Conservation (phyloP, 1,284 basidiomycete species). For the Cutaneotrichosporon mucoides region DNA sequence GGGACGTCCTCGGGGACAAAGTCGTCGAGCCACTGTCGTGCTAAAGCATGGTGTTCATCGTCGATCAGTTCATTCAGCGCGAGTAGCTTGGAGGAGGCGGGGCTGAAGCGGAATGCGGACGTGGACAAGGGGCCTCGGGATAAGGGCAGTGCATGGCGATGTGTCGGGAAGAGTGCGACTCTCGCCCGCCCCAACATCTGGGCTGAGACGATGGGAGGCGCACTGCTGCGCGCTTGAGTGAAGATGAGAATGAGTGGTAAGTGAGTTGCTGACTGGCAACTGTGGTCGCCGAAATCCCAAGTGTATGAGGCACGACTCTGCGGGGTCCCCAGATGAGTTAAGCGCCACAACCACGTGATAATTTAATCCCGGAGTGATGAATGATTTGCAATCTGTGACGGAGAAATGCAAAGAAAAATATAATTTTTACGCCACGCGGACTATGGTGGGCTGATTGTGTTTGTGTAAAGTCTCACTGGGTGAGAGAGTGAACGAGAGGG, state of each 20-base stretch:
- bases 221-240: too few species aligned
- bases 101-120: neutral
- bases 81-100: slow-evolving; percentile 14
- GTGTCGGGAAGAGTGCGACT: neutral
- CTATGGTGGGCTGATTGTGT: too few species aligned
- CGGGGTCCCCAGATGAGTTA: too few species aligned
- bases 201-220: too few species aligned
- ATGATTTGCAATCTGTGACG: too few species aligned
- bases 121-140: neutral
- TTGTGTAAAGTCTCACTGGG: neutral
- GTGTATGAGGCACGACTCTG: too few species aligned
- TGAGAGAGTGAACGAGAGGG: too few species aligned
- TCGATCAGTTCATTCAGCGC: slow-evolving; percentile 12
- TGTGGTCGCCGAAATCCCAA: too few species aligned
- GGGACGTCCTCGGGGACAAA: slow-evolving; percentile 43
- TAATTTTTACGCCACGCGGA: neutral
- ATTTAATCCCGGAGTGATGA: neutral
- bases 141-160: neutral
- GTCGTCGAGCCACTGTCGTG: slow-evolving; percentile 33
- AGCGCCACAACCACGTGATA: slow-evolving; percentile 4
- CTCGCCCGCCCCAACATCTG: neutral
- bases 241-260: too few species aligned
- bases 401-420: neutral
- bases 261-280: too few species aligned
- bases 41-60: slow-evolving; percentile 27